Percentiles rank a stretch among this genome's conserved stretches.
Evolutionary conservation across 2,329 filamentous ascomycete genomes (phyloP).

Genomic region (Didymella pomorum): DNA sequence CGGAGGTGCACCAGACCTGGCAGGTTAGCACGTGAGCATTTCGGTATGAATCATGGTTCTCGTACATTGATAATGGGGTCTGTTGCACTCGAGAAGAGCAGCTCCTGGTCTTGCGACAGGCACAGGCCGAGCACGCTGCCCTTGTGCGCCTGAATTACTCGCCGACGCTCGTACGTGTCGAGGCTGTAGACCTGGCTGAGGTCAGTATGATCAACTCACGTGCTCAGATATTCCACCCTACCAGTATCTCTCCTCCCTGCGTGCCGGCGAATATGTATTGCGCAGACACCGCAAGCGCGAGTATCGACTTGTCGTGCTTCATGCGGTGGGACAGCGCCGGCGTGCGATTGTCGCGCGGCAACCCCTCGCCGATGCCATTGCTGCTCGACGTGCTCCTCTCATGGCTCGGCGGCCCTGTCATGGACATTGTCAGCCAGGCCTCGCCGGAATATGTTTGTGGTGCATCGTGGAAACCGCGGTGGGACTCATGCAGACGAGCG

Average conservation of each 20-base stretch:
- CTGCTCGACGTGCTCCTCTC: slow-evolving; percentile 30
- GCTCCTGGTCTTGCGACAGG: slow-evolving; percentile 74
- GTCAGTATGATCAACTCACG: slow-evolving; percentile 47
- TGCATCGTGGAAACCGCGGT: slow-evolving; percentile 20
- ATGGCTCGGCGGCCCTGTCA: slow-evolving; percentile 39
- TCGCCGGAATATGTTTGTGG: slow-evolving; percentile 21
- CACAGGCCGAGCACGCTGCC: slow-evolving; percentile 88
- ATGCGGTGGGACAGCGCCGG: slow-evolving; percentile 79
- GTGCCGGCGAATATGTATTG: slow-evolving; percentile 89
- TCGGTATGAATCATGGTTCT: not conserved
- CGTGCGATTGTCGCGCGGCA: slow-evolving; percentile 16
- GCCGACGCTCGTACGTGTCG: slow-evolving; percentile 81
- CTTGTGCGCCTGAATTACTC: slow-evolving; percentile 85
- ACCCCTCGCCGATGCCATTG: slow-evolving; percentile 8
- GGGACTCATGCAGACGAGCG: slow-evolving; percentile 17
- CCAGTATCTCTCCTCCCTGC: slow-evolving; percentile 89
- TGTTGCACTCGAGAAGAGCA: slow-evolving; percentile 91
- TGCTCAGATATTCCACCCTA: slow-evolving; percentile 25
- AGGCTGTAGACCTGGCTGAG: slow-evolving; percentile 73
- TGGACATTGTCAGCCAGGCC: slow-evolving; percentile 38
- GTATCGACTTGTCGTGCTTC: slow-evolving; percentile 78
- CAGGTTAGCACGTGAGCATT: slow-evolving; percentile 11
- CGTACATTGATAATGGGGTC: slow-evolving; percentile 87
- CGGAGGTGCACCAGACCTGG: slow-evolving; percentile 79
- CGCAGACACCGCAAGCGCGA: slow-evolving; percentile 82